Conservation (phyloP, 306 rosid species). For the Sicyos edulis region DNA sequence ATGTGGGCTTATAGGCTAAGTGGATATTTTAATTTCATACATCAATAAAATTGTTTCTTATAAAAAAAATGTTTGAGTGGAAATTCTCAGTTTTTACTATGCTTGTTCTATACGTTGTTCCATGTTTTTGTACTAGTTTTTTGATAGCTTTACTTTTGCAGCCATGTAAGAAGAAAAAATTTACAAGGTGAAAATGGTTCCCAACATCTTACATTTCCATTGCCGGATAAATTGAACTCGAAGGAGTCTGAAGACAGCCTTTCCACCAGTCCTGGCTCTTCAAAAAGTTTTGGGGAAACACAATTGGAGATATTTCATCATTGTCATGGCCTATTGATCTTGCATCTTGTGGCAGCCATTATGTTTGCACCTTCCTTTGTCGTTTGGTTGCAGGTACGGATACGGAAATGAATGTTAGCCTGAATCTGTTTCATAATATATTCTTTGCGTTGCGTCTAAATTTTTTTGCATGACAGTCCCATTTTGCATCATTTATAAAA, state of each 20-base stretch:
- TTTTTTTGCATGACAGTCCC: background rate
- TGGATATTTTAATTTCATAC: too few species aligned
- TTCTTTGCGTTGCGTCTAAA: background rate
- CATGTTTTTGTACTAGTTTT: slow-evolving; percentile 58
- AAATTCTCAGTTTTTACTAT: slow-evolving; percentile 5
- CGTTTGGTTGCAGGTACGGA: slow-evolving; percentile 87
- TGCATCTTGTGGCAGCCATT: slow-evolving; percentile 65
- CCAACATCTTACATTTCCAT: slow-evolving; percentile 39
- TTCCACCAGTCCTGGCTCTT: slow-evolving; percentile 53
- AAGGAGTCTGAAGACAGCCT: slow-evolving; percentile 41
- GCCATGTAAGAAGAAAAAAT: slow-evolving; percentile 44
- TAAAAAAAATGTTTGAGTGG: background rate
- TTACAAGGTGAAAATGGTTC: slow-evolving; percentile 36
- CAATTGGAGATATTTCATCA: slow-evolving; percentile 86
- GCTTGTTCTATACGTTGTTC: slow-evolving; percentile 31
- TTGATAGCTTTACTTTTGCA: slow-evolving; percentile 74
- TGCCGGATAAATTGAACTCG: slow-evolving; percentile 42
- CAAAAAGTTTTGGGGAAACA: slow-evolving; percentile 71
- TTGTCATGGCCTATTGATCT: slow-evolving; percentile 72
- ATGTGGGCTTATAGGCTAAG: background rate
- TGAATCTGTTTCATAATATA: too few species aligned
- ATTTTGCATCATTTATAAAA: background rate
- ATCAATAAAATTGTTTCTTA: too few species aligned
- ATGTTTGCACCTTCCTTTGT: slow-evolving; percentile 88
- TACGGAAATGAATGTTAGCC: background rate